These are phyloP conservation scores for Dothideomycetidae sp. DNA, from an alignment of 2,329 filamentous ascomycete species.

Conservation along the genomic window DNA sequence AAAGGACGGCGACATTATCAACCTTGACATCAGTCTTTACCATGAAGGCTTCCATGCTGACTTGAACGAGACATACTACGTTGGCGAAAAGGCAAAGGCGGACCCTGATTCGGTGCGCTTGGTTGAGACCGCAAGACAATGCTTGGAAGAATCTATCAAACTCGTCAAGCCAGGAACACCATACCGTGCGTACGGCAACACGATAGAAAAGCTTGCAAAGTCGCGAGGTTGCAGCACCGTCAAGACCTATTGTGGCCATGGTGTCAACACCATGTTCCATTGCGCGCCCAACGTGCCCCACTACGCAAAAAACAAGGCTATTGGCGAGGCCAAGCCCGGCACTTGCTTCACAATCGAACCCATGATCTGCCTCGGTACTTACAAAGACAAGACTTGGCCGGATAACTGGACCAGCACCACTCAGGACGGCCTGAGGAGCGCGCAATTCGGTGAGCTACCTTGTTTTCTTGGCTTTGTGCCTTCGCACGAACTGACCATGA, in stretches of 20 bases:
- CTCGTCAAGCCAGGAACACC: constrained; percentile 85
- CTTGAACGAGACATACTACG: constrained; percentile 97
- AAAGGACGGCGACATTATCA: constrained; percentile 87
- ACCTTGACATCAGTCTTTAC: constrained; percentile 90
- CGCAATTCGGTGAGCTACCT: constrained; percentile 69
- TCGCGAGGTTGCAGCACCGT: constrained; percentile 74
- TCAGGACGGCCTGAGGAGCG: constrained; percentile 73
- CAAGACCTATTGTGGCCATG: constrained; percentile 90
- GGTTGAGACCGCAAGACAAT: constrained; percentile 79
- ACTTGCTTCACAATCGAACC: constrained; percentile 99
- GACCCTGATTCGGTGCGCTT: constrained; percentile 81
- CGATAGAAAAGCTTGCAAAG: constrained; percentile 93
- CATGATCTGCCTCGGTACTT: constrained; percentile 88
- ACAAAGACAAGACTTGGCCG: constrained; percentile 90
- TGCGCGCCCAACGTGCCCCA: constrained; percentile 88
- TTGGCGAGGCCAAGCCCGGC: constrained; percentile 82
- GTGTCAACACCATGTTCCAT: constrained; percentile 88
- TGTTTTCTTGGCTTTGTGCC: no score
- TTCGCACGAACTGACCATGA: no score
- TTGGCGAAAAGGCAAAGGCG: constrained; percentile 72
- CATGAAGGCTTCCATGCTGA: constrained; percentile 93
- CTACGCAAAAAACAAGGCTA: constrained; percentile 96
- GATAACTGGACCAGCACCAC: constrained; percentile 98
- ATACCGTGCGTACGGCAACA: constrained; percentile 84
- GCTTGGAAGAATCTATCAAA: constrained; percentile 78